These are phyloP conservation scores for Pseudozyma thailandica DNA, from an alignment of 1,284 basidiomycete species.

Conservation along the genomic window DNA sequence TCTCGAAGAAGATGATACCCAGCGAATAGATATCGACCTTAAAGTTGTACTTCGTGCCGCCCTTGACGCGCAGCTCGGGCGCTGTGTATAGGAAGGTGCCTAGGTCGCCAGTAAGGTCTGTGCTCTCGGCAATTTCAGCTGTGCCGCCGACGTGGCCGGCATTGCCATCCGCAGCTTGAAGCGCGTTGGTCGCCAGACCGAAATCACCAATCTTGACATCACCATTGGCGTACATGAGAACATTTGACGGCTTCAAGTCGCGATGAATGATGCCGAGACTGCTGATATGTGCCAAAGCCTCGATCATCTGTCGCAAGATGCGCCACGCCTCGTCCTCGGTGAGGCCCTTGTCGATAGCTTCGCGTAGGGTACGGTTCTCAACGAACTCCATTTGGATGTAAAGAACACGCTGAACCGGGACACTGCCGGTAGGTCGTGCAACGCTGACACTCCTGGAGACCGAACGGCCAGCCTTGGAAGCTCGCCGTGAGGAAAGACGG, in stretches of 20 bases:
- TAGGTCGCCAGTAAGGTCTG: slow-evolving; percentile 74
- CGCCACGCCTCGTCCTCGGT: slow-evolving; percentile 80
- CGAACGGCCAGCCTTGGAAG: slow-evolving; percentile 31
- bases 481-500: slow-evolving; percentile 31
- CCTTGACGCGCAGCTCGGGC: slow-evolving; percentile 72
- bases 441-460: slow-evolving; percentile 35
- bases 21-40: slow-evolving; percentile 97
- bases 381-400: slow-evolving; percentile 85
- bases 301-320: slow-evolving; percentile 88
- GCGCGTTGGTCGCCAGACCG: slow-evolving; percentile 75
- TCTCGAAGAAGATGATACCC: slow-evolving; percentile 94
- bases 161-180: slow-evolving; percentile 57
- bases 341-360: slow-evolving; percentile 65
- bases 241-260: slow-evolving; percentile 71
- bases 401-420: slow-evolving; percentile 74
- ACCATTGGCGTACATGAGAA: slow-evolving; percentile 72
- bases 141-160: slow-evolving; percentile 72
- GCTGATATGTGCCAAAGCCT: slow-evolving; percentile 86
- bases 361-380: slow-evolving; percentile 64
- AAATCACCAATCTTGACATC: slow-evolving; percentile 96
- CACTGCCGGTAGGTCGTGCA: slow-evolving; percentile 7
- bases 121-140: slow-evolving; percentile 73
- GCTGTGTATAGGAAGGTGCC: slow-evolving; percentile 94
- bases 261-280: slow-evolving; percentile 88
- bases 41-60: slow-evolving; percentile 75